These are phyloP conservation scores for Cadophora sp. DNA, from an alignment of 2,329 filamentous ascomycete genomes.

Conservation along the genomic window DNA sequence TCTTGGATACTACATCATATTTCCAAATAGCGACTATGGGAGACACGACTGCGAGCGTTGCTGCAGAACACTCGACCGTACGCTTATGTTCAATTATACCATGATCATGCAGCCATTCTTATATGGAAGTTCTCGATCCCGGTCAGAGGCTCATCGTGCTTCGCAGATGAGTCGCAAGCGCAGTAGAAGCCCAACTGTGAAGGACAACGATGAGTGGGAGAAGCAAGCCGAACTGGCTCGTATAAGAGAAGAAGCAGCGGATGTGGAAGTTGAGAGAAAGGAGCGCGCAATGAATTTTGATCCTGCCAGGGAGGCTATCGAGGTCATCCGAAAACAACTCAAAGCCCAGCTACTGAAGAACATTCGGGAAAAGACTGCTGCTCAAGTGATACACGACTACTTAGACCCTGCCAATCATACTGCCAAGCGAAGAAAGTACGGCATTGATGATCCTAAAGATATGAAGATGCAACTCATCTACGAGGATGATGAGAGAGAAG, in stretches of 20 bases:
- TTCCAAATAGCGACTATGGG: slow-evolving; percentile 78
- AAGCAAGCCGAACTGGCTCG: slow-evolving; percentile 71
- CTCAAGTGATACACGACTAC: slow-evolving; percentile 79
- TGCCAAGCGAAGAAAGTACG: slow-evolving; percentile 79
- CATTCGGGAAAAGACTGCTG: slow-evolving; percentile 86
- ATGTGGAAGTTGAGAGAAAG: slow-evolving; percentile 88
- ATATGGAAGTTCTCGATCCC: slow-evolving; percentile 37
- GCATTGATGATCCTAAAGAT: slow-evolving; percentile 74
- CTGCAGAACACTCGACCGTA: slow-evolving; percentile 78
- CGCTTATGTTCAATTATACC: slow-evolving; percentile 87
- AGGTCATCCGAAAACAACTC: slow-evolving; percentile 80
- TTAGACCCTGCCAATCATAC: slow-evolving; percentile 83
- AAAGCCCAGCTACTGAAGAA: slow-evolving; percentile 87
- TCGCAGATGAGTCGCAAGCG: slow-evolving; percentile 35
- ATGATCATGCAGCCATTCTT: slow-evolving; percentile 87
- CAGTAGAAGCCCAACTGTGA: slow-evolving; percentile 51
- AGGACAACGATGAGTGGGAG: slow-evolving; percentile 55
- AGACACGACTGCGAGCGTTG: slow-evolving; percentile 84
- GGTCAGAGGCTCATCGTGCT: slow-evolving; percentile 25
- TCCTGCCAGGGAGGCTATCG: slow-evolving; percentile 83
- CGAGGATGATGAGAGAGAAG: slow-evolving; percentile 63
- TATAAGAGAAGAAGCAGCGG: slow-evolving; percentile 77
- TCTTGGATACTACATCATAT: slow-evolving; percentile 91
- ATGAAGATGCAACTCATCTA: slow-evolving; percentile 60
- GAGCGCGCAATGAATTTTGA: slow-evolving; percentile 88